Evolutionary conservation across 2,329 filamentous ascomycete species (phyloP), one percentile per base, ranked within the genome.

Genomic region (Tolypocladium paradoxum): DNA sequence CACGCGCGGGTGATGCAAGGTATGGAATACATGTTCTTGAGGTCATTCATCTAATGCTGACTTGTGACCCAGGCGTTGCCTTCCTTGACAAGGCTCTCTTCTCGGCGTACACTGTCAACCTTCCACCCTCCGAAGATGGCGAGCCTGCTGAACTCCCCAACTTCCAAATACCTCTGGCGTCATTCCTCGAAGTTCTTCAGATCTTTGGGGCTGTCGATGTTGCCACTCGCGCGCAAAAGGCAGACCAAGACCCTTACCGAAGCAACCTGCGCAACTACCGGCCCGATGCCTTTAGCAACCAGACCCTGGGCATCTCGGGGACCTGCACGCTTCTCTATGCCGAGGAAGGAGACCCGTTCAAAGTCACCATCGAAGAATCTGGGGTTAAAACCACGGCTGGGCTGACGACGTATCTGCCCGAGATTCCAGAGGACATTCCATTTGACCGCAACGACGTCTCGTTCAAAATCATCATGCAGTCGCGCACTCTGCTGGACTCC

Each of bases 381-480:
- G 88, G 87, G 4, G 85, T 96, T 48, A 91, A 86, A 53, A 96
- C 91, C 0, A 95, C 87, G 9, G 96, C 91, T 69, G 87, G 93
- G 56, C 75, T 99, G 50, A 88, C 86, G 8, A 97, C 93, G 0
- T 99, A 96, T 70, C 79, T 90, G 49, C 81, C 87, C 18, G 85
- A 90, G 58, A 71, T 73, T 43, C 78, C 82, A 18, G 85, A 91
- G 50, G 86, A 91, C 50, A 97, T 99, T 47, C 93, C 92, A 0
- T 90, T 99, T 60, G 84, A 92, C 63, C 82, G 90, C 34, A 81
- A 90, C 50, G 81, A 84, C 51, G 76, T 97, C 9, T 77, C 83
- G 9, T 87, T 96, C 73, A 99, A 97, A 68, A 90, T 96, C 55
- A 97, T 99, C 65, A 96, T 96, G 87, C 87, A 85, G 60, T 82